These are phyloP conservation scores for Saccharomyces kudriavzevii DNA, from an alignment of 805 yeast species.

Conservation along the genomic window DNA sequence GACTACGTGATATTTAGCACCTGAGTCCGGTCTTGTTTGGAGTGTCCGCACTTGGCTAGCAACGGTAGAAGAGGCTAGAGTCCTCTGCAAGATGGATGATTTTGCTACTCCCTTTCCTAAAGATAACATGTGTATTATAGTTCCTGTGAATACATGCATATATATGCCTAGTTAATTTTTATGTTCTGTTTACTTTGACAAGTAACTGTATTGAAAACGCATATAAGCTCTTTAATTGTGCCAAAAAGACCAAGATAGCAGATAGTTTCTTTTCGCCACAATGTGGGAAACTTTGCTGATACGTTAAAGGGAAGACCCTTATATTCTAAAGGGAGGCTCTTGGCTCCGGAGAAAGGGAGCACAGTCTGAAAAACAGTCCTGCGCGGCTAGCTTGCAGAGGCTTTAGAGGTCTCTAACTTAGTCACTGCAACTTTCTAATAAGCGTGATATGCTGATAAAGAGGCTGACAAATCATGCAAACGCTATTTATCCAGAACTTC, in stretches of 20 bases:
- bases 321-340: background rate
- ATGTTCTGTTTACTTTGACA: background rate
- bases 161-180: background rate
- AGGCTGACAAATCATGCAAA: no score
- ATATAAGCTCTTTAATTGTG: background rate
- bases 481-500: no score
- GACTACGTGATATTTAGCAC: slow-evolving; percentile 76
- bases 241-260: background rate
- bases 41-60: background rate
- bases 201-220: background rate
- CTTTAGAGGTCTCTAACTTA: no score
- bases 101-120: background rate
- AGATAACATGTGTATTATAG: background rate
- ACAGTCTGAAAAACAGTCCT: background rate
- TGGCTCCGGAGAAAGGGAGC: background rate
- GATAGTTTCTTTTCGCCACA: background rate
- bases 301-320: background rate
- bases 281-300: background rate
- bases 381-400: background rate
- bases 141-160: background rate
- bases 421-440: background rate
- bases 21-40: slow-evolving; percentile 5
- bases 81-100: background rate
- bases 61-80: background rate
- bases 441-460: background rate